Evolutionary conservation across 2,329 filamentous ascomycete species (phyloP), one percentile per base, ranked within the genome.

Genomic region (Aspergillus clavatus): DNA sequence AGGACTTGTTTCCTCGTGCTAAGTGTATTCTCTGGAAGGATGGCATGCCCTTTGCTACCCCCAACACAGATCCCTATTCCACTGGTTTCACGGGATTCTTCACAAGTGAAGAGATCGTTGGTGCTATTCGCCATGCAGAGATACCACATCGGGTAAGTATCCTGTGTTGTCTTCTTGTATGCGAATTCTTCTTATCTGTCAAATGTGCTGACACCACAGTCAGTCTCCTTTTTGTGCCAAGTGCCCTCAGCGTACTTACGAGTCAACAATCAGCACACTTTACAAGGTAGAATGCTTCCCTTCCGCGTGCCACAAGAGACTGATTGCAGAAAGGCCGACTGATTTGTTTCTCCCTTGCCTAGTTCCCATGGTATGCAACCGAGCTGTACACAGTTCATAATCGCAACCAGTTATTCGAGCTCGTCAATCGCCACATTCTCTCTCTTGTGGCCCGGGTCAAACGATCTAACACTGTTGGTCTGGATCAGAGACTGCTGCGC

Each of bases 381-480:
- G 54, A 65, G 11, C 54, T 72, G 47, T 74, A 77, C 56, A 73
- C 67, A 1, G 56, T 79, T 18, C 58, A 63, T 33, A 71, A 76
- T 46, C 73, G 74, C 38, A 71, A 73, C 43, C 50, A 59, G 7
- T 54, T 79, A 22, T 77, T 72, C 58, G 60, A 70, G 11, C 57
- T 67, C 27, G 59, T 58, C 41, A 57, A 56, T 43, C 76, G 76
- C 21, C 83, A 84, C 62, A 82, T 91, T 61, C 77, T 76, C 42
- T 83, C 89, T 57, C 76, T 91, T 60, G 80, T 80, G 52, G 85
- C 86, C 53, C 74, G 80, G 36, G 70, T 85, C 40, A 72, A 81
- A 69, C 56, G 53, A 27, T 44, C 48, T 5, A 57, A 59, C 16
- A 62, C 57, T 2, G 61, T 72, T 40, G 70, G 70, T 3, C 60